Evolutionary conservation across 495 filamentous ascomycete genomes (phyloP), one percentile per base, ranked within the genome.

Genomic region (Aspergillus kassunensis): DNA sequence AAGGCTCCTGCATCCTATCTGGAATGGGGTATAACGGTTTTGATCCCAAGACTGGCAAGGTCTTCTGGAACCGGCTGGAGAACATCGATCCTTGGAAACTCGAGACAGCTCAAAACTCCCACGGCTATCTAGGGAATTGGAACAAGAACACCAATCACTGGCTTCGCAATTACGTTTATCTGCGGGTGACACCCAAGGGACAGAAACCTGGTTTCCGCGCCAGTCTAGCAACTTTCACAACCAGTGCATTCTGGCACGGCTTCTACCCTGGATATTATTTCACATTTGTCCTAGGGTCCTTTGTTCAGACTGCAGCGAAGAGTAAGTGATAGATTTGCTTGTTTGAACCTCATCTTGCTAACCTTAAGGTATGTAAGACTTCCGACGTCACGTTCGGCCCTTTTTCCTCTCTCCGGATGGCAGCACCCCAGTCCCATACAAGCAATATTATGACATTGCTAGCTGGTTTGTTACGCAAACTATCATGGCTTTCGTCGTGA

Each of bases 131-230:
- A 9, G 92, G 85, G 42, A 85, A 78, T 63, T 98, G 93, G 93
- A 98, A 98, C 69, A 93, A 95, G 76, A 98, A 98, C 68, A 97
- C 93, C 15, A 98, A 96, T 67, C 83, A 89, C 59, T 98, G 93
- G 93, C 72, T 98, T 49, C 84, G 92, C 30, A 96, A 97, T 65
- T 97, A 96, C 62, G 76, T 98, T 54, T 98, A 97, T 63, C 76
- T 98, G 34, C 86, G 93, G 15, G 95, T 98, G 2, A 98, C 93
- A 4, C 93, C 93, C 3, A 87, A 87, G 57, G 93, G 93, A 44
- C 93, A 88, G 77, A 98, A 97, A 65, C 93, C 93, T 8, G 93
- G 93, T 2, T 98, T 98, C 74, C 79, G 92, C 43, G 95, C 93
- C 27, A 96, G 86, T 63, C 68, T 98, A 77, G 91, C 90, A 3